These are phyloP conservation scores for Melocanna baccifera DNA, from an alignment of 176 grass and related monocot species.

Conservation along the genomic window DNA sequence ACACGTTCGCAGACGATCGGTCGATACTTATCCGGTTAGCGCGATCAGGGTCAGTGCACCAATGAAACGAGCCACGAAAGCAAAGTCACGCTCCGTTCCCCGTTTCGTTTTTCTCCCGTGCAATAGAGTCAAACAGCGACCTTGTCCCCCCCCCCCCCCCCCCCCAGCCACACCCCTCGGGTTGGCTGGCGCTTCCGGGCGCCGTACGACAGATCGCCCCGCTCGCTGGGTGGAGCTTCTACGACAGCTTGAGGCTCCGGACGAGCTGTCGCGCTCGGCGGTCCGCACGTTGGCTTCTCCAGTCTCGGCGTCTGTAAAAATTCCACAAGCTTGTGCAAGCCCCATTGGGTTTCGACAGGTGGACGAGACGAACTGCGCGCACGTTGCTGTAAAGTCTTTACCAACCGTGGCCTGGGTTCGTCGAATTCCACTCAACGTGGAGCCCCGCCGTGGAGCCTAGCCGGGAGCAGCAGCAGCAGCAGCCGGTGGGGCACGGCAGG, in stretches of 20 bases:
- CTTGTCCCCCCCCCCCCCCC: neutral
- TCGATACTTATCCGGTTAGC: constrained; percentile 2
- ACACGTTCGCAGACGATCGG: neutral
- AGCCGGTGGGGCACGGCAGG: constrained; percentile 4
- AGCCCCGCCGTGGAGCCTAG: too few species aligned
- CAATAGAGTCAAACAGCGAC: constrained; percentile 20
- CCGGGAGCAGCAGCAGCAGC: constrained; percentile 1
- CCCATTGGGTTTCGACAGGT: neutral
- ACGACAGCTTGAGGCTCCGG: neutral
- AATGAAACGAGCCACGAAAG: neutral
- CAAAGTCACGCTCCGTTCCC: neutral
- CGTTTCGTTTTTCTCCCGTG: neutral
- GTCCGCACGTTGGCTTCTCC: neutral
- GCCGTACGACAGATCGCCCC: neutral
- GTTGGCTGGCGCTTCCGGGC: neutral
- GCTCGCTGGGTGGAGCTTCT: neutral
- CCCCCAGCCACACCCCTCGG: neutral
- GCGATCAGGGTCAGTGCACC: neutral
- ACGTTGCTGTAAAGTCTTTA: neutral
- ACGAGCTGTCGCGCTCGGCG: neutral
- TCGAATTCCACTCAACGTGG: neutral
- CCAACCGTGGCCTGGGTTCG: neutral
- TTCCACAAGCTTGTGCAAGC: neutral
- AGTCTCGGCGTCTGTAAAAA: neutral
- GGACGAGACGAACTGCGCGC: neutral